Evolutionary conservation across 495 filamentous ascomycete genomes (phyloP), one percentile per base, ranked within the genome.

Genomic region (Podospora bellae-mahoneyi): DNA sequence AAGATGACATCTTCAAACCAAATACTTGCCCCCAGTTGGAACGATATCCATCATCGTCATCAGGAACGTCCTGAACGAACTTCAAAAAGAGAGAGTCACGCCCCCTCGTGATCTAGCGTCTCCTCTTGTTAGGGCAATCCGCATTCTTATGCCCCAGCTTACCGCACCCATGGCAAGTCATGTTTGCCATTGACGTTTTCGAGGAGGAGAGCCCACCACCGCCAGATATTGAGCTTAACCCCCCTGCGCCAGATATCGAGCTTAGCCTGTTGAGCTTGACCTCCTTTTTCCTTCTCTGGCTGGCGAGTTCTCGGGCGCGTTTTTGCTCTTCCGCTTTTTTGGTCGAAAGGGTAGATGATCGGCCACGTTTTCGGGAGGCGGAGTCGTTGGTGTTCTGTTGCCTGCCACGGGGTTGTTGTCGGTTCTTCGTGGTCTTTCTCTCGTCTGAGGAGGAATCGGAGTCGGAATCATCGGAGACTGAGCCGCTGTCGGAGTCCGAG

Each of bases 221-320:
- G 32, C 30, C 28, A 5, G 86, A 86, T 53, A 89, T 80, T 15
- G 84, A 80, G 27, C 75, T 84, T 60, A 85, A 64, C 54, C 77
- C 77, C 30, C 73, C 77, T 28, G 70, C 74, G 39, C 30, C 28
- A 1, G 86, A 86, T 53, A 89, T 80, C 16, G 84, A 80, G 27
- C 75, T 84, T 60, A 85, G 73, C 19, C 75, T 75, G 66, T 87
- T 86, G 65, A 90, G 73, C 61, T 86, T 88, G 57, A 89, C 75
- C 60, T 88, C 85, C 73, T 87, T 86, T 70, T 83, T 85, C 73
- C 83, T 81, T 4, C 85, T 77, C 68, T 82, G 79, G 34, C 82
- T 81, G 16, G 84, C 84, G 34, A 87, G 74, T 68, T 82, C 67
- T 61, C 77, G 75, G 13, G 79, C 75, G 69, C 82, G 82, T 44